Evolutionary conservation across 2,329 filamentous ascomycete genomes (phyloP).

Genomic region (Teratosphaeria nubilosa): DNA sequence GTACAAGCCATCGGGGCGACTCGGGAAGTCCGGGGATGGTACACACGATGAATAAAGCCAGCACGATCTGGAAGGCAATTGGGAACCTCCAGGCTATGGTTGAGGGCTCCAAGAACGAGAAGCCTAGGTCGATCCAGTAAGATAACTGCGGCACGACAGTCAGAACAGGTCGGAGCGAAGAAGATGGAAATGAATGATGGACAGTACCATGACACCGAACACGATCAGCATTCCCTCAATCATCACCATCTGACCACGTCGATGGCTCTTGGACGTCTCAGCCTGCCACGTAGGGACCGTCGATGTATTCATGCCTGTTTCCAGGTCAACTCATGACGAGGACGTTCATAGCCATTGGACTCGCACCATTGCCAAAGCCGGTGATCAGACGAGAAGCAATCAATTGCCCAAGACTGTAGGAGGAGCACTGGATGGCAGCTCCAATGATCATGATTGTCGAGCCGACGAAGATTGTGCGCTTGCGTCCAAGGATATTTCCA

Average conservation of each 20-base stretch:
- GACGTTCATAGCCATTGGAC: conserved; percentile 11
- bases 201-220: conserved; percentile 1
- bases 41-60: conserved; percentile 42
- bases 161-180: background rate
- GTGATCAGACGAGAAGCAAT: conserved; percentile 43
- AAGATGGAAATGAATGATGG: no score
- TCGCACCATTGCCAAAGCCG: conserved; percentile 44
- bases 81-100: conserved; percentile 46
- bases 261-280: conserved; percentile 42
- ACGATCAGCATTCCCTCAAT: conserved; percentile 41
- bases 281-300: conserved; percentile 44
- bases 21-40: conserved; percentile 45
- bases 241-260: conserved; percentile 43
- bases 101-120: conserved; percentile 28
- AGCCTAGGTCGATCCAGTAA: conserved; percentile 43
- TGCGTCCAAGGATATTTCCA: conserved; percentile 43
- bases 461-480: conserved; percentile 41
- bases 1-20: conserved; percentile 48
- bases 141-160: conserved; percentile 20
- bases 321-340: conserved; percentile 15
- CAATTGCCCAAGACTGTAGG: conserved; percentile 36
- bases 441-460: conserved; percentile 42
- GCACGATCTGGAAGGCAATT: conserved; percentile 47
- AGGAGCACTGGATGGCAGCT: conserved; percentile 37
- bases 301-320: conserved; percentile 38